Percentiles rank a stretch among this genome's conserved stretches.
phyloP scores from a whole-genome alignment of 345 rosid species.

The Laguncularia racemosa region DNA sequence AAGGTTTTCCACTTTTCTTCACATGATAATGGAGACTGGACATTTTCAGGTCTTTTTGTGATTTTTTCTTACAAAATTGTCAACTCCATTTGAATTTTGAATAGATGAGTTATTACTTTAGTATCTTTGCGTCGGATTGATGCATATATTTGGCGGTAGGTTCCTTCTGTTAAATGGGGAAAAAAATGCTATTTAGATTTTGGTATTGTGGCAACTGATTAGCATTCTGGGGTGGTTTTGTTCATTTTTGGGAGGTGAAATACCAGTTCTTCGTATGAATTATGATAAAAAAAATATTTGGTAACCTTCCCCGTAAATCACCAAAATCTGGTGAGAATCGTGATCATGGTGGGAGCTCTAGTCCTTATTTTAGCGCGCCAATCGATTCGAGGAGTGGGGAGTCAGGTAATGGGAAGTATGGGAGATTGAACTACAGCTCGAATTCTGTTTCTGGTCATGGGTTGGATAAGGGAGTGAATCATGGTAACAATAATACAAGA shows the following conservation, averaged over 20 bases:
- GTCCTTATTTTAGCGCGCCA: conserved; percentile 5
- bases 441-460: conserved; percentile 8
- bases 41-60: too few relatives aligned
- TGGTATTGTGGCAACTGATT: background rate
- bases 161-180: too few relatives aligned
- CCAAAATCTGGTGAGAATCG: conserved; percentile 12
- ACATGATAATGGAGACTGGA: background rate
- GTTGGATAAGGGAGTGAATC: conserved; percentile 6
- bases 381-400: conserved; percentile 8
- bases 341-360: conserved; percentile 10
- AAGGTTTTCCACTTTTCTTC: conserved; percentile 4
- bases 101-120: too few relatives aligned
- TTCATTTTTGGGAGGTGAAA: background rate
- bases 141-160: too few relatives aligned
- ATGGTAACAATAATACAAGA: conserved; percentile 8
- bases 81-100: background rate
- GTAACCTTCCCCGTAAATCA: conserved; percentile 19
- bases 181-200: too few relatives aligned
- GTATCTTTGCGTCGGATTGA: too few relatives aligned
- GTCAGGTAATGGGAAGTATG: conserved; percentile 2
- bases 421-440: background rate
- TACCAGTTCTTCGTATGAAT: conserved; percentile 6
- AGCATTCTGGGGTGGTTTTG: background rate
- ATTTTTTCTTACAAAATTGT: too few relatives aligned
- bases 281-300: conserved; percentile 14